phyloP scores from a whole-genome alignment of 768 basidiomycete genomes.

The Tulasnella sp. region DNA sequence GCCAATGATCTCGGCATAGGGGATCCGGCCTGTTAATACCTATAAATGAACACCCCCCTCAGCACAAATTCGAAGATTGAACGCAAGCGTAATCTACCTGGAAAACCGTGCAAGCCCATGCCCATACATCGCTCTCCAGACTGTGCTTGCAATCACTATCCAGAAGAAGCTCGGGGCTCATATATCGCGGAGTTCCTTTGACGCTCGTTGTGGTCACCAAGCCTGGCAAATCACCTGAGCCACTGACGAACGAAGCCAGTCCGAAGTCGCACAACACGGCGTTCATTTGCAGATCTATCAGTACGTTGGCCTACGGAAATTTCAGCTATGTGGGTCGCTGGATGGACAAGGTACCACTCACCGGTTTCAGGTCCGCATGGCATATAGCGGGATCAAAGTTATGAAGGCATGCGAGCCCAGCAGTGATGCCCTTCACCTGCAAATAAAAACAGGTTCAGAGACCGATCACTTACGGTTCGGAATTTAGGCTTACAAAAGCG shows the following conservation, averaged over 20 bases:
- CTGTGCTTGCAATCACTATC: neutral
- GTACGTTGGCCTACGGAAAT: neutral
- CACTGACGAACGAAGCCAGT: neutral
- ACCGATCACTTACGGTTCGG: too few relatives aligned
- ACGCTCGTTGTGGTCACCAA: neutral
- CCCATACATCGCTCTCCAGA: neutral
- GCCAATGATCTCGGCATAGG: neutral
- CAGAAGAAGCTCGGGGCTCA: neutral
- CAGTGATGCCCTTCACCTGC: neutral
- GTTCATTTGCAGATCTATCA: neutral
- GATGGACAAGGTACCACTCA: neutral
- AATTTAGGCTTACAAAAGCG: neutral
- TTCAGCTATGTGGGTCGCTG: neutral
- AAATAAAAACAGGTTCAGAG: neutral
- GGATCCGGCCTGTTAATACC: neutral
- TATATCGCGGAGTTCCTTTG: neutral
- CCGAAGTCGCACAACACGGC: neutral
- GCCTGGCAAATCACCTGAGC: neutral
- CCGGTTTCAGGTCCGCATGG: neutral
- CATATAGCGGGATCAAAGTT: neutral
- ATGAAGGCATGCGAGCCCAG: neutral
- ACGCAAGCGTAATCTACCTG: neutral
- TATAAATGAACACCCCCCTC: neutral
- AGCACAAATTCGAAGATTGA: neutral
- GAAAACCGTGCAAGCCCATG: neutral